Conservation (phyloP, 257 asterid genomes). For the Solanum virginianum region DNA sequence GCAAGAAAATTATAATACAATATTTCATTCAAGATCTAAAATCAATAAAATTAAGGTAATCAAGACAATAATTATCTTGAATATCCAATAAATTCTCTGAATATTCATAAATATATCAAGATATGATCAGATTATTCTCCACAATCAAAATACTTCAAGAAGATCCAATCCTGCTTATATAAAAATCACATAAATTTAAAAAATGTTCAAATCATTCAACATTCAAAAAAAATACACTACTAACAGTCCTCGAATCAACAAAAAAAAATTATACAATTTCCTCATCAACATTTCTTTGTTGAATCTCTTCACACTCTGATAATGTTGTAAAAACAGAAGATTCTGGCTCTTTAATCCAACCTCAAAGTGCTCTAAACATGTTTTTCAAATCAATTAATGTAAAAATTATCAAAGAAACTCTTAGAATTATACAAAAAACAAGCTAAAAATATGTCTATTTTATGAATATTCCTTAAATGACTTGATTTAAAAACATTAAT, state of each 20-base stretch:
- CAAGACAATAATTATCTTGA: neutral
- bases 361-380: neutral
- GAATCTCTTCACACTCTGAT: neutral
- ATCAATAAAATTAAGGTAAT: neutral
- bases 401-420: neutral
- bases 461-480: neutral
- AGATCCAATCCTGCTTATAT: neutral
- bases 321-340: neutral
- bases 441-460: neutral
- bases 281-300: neutral
- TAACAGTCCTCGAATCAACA: too few relatives aligned
- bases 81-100: neutral
- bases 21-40: neutral
- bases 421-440: neutral
- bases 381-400: neutral
- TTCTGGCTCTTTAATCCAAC: neutral
- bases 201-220: neutral
- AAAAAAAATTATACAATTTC: neutral
- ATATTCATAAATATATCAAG: neutral
- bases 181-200: too few relatives aligned
- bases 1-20: neutral
- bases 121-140: neutral
- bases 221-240: too few relatives aligned
- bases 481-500: neutral
- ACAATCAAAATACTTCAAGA: too few relatives aligned